Evolutionary conservation across 1,139 yeast genomes (phyloP).

Genomic region (Suhomyces guaymorum): DNA sequence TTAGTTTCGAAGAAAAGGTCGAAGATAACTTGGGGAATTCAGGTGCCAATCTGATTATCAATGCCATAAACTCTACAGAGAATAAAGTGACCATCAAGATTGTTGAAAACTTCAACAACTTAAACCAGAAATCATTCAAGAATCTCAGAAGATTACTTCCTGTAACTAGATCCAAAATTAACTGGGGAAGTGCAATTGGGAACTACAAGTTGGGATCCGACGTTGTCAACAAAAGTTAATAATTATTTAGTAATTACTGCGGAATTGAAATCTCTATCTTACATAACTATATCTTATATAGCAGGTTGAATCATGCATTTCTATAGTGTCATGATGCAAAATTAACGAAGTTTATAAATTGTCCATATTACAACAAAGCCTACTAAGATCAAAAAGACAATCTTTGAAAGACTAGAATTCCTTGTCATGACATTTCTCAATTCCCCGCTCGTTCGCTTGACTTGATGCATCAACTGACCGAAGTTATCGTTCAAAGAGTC

Average conservation of each 20-base stretch:
- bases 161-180: constrained; percentile 83
- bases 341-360: constrained; percentile 42
- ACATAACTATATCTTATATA: too few relatives aligned
- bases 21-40: constrained; percentile 18
- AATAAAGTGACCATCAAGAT: constrained; percentile 58
- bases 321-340: background rate
- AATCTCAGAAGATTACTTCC: constrained; percentile 88
- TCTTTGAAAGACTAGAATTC: constrained; percentile 44
- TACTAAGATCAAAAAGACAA: constrained; percentile 51
- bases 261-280: too few relatives aligned
- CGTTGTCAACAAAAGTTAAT: constrained; percentile 45
- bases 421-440: constrained; percentile 53
- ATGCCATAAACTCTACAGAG: constrained; percentile 61
- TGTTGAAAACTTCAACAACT: constrained; percentile 62
- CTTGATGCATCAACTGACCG: constrained; percentile 56
- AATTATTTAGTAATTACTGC: too few relatives aligned
- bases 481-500: constrained; percentile 62
- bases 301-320: too few relatives aligned
- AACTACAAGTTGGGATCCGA: constrained; percentile 87
- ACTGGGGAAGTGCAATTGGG: constrained; percentile 95
- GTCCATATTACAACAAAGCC: constrained; percentile 69
- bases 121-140: constrained; percentile 83
- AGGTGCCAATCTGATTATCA: constrained; percentile 40
- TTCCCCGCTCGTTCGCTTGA: constrained; percentile 67
- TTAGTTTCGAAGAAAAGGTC: constrained; percentile 55